Percentiles rank a stretch among this genome's conserved stretches.
phyloP scores from a whole-genome alignment of 805 yeast species.

The Kodamaea restingae region DNA sequence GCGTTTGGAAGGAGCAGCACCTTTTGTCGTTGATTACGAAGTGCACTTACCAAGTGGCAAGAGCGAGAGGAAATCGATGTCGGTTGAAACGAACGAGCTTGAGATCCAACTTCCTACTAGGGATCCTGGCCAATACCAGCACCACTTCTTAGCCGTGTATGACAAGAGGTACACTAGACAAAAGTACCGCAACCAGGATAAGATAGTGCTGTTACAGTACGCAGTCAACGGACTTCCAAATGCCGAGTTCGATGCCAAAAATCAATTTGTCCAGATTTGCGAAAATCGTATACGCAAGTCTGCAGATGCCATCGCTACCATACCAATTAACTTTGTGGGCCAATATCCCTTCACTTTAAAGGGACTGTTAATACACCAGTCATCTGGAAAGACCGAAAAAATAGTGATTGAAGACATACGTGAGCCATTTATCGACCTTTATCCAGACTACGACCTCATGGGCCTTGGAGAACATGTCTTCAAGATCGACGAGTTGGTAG shows the following conservation, averaged over 20 bases:
- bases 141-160: slow-evolving; percentile 55
- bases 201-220: slow-evolving; percentile 23
- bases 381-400: slow-evolving; percentile 49
- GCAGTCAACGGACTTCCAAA: slow-evolving; percentile 60
- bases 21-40: slow-evolving; percentile 69
- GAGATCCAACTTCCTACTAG: slow-evolving; percentile 38
- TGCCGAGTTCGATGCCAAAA: slow-evolving; percentile 46
- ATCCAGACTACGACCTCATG: slow-evolving; percentile 39
- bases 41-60: slow-evolving; percentile 55
- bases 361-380: slow-evolving; percentile 57
- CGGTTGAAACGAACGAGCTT: slow-evolving; percentile 24
- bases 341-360: slow-evolving; percentile 57
- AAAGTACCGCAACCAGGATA: slow-evolving; percentile 14
- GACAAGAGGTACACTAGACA: slow-evolving; percentile 57
- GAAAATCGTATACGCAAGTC: slow-evolving; percentile 28
- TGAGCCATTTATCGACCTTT: slow-evolving; percentile 18
- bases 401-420: slow-evolving; percentile 43
- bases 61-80: slow-evolving; percentile 30
- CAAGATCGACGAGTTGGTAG: slow-evolving; percentile 54
- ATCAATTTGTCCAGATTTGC: slow-evolving; percentile 46
- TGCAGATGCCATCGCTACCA: slow-evolving; percentile 25
- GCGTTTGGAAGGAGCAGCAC: slow-evolving; percentile 53
- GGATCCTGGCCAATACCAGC: slow-evolving; percentile 57
- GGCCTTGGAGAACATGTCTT: slow-evolving; percentile 70
- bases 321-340: slow-evolving; percentile 57